Evolutionary conservation across 805 yeast genomes (phyloP), one percentile per base, ranked within the genome.

Genomic region (Cyberlindnera maclurae): DNA sequence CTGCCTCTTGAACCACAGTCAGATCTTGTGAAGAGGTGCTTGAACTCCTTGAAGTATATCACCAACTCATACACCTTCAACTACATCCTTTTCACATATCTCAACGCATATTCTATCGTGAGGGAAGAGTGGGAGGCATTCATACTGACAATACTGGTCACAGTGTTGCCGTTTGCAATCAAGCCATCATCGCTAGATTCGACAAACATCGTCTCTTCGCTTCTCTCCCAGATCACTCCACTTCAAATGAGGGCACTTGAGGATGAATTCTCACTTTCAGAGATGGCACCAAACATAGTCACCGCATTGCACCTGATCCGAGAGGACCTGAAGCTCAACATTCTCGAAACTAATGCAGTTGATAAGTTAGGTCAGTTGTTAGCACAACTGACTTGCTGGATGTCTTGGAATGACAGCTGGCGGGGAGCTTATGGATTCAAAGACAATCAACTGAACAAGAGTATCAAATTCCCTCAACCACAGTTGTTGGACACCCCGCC

Each of bases 371-470:
- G 82, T 0, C 18, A 61, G 1, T 56, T 88, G 16, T 57, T 88
- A n/a, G 64, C 79, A 0, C 82, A 80, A 46, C 54, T 84, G 12
- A 70, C 81, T 0, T 48, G 65, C 11, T 75, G 85, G 79, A 73
- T 81, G 75, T 78, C 83, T 5, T 84, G 95, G 95, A 73, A 79
- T 10, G 75, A 67, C 2, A 41, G 50, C 0, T 84, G 95, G 96
- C 54, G 61, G 16, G 49, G 58, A 1, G 78, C 76, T 47, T 86
- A 88, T 54, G 61, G 58, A 47, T 47, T 60, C 3, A 63, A 65
- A 6, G 38, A 36, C 1, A 38, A 35, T 1, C 26, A 31, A 3
- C 49, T 77, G 6, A 80, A 74, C 45, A 47, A 49, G 13, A 50
- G 56, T 1, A 58, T 67, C 2, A 62, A 64, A 29, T 64, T 77